Conservation (phyloP, 129 eudicot genomes). For the Lactuca saligna region DNA sequence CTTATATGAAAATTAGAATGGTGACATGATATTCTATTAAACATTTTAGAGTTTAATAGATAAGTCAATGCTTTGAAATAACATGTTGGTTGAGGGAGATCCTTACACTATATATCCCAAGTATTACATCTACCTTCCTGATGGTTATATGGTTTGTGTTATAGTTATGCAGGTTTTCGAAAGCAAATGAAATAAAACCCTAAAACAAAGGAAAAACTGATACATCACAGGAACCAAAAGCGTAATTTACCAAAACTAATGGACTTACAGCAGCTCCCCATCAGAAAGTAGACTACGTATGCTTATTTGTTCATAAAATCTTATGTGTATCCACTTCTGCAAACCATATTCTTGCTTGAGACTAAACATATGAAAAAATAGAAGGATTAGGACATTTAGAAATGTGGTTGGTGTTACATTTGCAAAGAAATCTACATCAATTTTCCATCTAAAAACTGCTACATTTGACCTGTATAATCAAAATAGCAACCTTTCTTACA, state of each 20-base stretch:
- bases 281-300: constrained; percentile 64
- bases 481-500: neutral
- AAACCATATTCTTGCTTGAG: constrained; percentile 74
- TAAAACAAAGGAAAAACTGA: too few species aligned
- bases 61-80: too few species aligned
- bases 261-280: constrained; percentile 64
- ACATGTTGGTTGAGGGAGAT: too few species aligned
- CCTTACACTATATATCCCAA: too few species aligned
- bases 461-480: constrained; percentile 10
- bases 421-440: neutral
- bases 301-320: constrained; percentile 52
- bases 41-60: too few species aligned
- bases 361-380: constrained; percentile 30
- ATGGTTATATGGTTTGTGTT: too few species aligned
- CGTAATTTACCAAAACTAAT: neutral
- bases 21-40: too few species aligned
- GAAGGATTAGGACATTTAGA: constrained; percentile 1
- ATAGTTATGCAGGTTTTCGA: too few species aligned
- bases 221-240: too few species aligned
- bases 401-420: neutral
- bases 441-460: constrained; percentile 9
- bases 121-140: too few species aligned
- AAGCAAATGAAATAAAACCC: too few species aligned
- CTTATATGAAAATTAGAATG: too few species aligned
- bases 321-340: constrained; percentile 60